phyloP scores from a whole-genome alignment of 2,329 filamentous ascomycete species.

The Cladosporium colombiae region DNA sequence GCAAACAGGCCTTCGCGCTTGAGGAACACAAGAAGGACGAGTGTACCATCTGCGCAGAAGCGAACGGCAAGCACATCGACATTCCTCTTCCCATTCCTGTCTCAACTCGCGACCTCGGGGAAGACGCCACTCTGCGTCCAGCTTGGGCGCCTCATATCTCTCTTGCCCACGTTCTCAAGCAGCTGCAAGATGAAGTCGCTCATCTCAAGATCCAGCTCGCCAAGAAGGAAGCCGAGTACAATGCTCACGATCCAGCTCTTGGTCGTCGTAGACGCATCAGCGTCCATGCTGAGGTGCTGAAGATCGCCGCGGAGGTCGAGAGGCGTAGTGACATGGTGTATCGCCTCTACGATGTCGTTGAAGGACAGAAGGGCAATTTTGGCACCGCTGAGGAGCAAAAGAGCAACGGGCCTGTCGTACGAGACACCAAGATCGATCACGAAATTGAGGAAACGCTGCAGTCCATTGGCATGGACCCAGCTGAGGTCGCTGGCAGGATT shows the following conservation, averaged over 20 bases:
- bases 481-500: slow-evolving; percentile 33
- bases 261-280: slow-evolving; percentile 65
- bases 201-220: slow-evolving; percentile 73
- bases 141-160: slow-evolving; percentile 69
- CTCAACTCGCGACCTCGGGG: slow-evolving; percentile 35
- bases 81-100: slow-evolving; percentile 44
- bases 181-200: slow-evolving; percentile 74
- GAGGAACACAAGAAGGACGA: slow-evolving; percentile 50
- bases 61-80: slow-evolving; percentile 36
- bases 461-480: slow-evolving; percentile 44
- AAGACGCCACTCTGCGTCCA: slow-evolving; percentile 56
- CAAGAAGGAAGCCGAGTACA: slow-evolving; percentile 62
- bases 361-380: slow-evolving; percentile 70
- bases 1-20: neutral
- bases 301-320: slow-evolving; percentile 64
- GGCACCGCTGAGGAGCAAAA: slow-evolving; percentile 58
- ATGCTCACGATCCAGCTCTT: slow-evolving; percentile 65
- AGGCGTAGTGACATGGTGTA: slow-evolving; percentile 80
- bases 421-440: slow-evolving; percentile 30
- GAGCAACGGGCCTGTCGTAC: slow-evolving; percentile 26
- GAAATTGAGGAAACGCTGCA: slow-evolving; percentile 46
- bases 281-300: slow-evolving; percentile 62
- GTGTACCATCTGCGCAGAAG: slow-evolving; percentile 55
- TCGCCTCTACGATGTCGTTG: slow-evolving; percentile 77
- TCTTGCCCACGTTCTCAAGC: slow-evolving; percentile 80